Evolutionary conservation across 1,284 basidiomycete species (phyloP).

Genomic region (Malassezia globosa): DNA sequence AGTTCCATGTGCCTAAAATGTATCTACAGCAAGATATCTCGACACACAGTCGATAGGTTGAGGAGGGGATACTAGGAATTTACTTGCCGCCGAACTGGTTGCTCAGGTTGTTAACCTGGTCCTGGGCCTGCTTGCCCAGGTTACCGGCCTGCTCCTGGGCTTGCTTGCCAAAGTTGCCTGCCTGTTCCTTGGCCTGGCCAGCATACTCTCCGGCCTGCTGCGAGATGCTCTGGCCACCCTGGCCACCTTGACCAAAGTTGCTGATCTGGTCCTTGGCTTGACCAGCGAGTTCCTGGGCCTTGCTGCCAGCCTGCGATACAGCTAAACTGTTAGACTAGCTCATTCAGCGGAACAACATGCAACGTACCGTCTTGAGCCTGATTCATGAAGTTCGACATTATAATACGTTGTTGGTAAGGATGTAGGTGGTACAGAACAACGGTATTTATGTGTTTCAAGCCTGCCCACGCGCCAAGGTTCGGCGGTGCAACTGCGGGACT

Average conservation of each 20-base stretch:
- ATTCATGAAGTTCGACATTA: conserved; percentile 10
- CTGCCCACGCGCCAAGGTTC: neutral
- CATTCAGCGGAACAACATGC: neutral
- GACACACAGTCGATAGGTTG: too few relatives aligned
- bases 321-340: neutral
- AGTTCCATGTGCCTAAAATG: too few relatives aligned
- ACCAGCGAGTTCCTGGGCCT: conserved; percentile 4
- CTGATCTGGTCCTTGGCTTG: conserved; percentile 9
- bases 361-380: conserved; percentile 1
- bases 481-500: neutral
- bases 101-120: neutral
- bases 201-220: conserved; percentile 11
- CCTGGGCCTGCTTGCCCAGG: neutral
- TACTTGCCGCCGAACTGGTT: conserved; percentile 5
- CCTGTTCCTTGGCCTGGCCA: conserved; percentile 8
- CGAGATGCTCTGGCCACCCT: neutral
- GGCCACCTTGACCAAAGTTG: neutral
- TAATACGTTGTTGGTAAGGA: neutral
- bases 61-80: neutral
- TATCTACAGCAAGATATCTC: too few relatives aligned
- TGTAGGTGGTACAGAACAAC: neutral
- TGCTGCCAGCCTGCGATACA: neutral
- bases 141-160: neutral
- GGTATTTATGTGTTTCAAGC: conserved; percentile 6
- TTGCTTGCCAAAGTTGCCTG: neutral